Conservation (phyloP, 352 stramenopile species). For the Globisporangium camurandrum region DNA sequence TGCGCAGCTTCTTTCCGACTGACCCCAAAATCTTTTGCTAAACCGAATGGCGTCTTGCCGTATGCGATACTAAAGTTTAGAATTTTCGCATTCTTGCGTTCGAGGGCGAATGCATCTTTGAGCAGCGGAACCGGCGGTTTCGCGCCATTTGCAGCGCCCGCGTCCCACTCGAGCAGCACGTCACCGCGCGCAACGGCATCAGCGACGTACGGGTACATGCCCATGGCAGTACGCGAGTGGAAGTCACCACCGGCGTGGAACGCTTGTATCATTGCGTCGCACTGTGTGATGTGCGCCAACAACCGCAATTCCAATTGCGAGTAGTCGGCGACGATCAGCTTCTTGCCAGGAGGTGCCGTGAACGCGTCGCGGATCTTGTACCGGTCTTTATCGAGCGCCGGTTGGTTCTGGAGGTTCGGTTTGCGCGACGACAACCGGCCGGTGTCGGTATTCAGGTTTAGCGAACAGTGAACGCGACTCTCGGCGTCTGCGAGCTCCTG, state of each 20-base stretch:
- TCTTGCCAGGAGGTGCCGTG: constrained; percentile 86
- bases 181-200: constrained; percentile 94
- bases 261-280: constrained; percentile 97
- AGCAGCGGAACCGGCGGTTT: constrained; percentile 90
- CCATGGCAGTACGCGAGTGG: constrained; percentile 94
- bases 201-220: constrained; percentile 98
- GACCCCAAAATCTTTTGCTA: constrained; percentile 90
- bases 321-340: constrained; percentile 99
- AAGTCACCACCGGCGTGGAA: constrained; percentile 92
- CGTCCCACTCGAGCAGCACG: constrained; percentile 97
- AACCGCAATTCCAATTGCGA: constrained; percentile 99
- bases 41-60: constrained; percentile 96
- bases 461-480: constrained; percentile 94
- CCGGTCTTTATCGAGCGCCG: constrained; percentile 77
- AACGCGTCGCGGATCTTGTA: constrained; percentile 93
- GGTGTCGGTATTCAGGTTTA: constrained; percentile 99
- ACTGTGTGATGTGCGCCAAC: constrained; percentile 97
- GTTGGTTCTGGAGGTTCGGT: constrained; percentile 99
- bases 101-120: constrained; percentile 97
- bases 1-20: constrained; percentile 68
- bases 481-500: constrained; percentile 91
- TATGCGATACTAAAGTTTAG: constrained; percentile 99
- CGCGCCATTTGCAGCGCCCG: constrained; percentile 61
- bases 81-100: constrained; percentile 98
- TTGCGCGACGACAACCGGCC: constrained; percentile 94